Conservation (phyloP, 345 rosid species). For the Abelmoschus esculentus region DNA sequence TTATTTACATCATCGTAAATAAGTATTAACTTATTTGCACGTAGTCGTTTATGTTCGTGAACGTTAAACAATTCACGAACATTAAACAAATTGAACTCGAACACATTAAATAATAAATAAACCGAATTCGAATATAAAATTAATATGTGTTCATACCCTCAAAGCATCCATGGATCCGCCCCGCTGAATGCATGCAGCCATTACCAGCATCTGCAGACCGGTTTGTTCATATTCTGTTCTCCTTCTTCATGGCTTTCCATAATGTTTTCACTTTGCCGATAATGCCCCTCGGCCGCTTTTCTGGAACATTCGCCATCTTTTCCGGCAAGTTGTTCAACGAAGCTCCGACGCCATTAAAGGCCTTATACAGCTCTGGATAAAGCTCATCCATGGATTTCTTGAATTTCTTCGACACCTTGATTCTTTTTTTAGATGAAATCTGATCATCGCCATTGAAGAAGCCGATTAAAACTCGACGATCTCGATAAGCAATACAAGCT, state of each 20-base stretch:
- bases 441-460: background rate
- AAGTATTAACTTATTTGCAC: too few species aligned
- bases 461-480: background rate
- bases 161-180: too few species aligned
- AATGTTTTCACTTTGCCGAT: background rate
- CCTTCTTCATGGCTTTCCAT: background rate
- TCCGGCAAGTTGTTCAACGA: background rate
- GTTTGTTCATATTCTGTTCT: too few species aligned
- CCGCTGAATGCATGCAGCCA: too few species aligned
- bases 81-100: too few species aligned
- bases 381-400: conserved; percentile 1
- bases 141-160: too few species aligned
- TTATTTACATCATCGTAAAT: too few species aligned
- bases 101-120: too few species aligned
- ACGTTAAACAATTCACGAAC: too few species aligned
- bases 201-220: too few species aligned
- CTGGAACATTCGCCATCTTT: background rate
- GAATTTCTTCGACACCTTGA: background rate
- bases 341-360: conserved; percentile 1
- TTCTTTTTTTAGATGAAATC: background rate
- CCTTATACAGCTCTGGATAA: background rate
- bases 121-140: too few species aligned
- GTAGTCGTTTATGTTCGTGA: too few species aligned
- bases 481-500: conserved; percentile 13
- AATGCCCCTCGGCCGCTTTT: background rate